A percentile compares a stretch with the other conserved stretches of the same genome.
Evolutionary conservation across 768 basidiomycete genomes (phyloP).

Genomic region (Trametes elegans): DNA sequence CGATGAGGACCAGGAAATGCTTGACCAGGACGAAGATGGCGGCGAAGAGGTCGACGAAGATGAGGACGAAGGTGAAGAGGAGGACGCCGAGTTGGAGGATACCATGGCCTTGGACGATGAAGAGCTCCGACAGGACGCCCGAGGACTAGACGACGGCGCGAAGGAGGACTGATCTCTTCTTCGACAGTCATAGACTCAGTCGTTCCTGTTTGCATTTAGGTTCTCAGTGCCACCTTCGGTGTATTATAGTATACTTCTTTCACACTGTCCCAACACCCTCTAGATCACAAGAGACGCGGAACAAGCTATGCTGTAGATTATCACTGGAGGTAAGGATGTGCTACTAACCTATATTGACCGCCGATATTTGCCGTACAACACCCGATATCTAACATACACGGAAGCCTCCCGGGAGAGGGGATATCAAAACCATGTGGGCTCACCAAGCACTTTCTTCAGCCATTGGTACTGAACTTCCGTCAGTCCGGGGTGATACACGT

Average conservation of each 20-base stretch:
- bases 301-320: too few species aligned
- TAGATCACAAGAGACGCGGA: too few species aligned
- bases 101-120: constrained; percentile 44
- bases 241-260: too few species aligned
- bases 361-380: too few species aligned
- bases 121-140: constrained; percentile 39
- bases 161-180: not conserved
- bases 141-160: constrained; percentile 34
- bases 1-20: constrained; percentile 36
- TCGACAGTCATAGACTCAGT: too few species aligned
- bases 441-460: not conserved
- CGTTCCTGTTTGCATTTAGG: too few species aligned
- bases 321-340: too few species aligned
- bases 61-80: constrained; percentile 29
- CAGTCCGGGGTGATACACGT: not conserved
- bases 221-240: too few species aligned
- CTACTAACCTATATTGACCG: too few species aligned
- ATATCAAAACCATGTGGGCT: not conserved
- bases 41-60: constrained; percentile 38
- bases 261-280: too few species aligned
- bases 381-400: too few species aligned
- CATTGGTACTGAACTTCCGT: not conserved
- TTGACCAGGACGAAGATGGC: constrained; percentile 31
- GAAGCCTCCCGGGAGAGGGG: not conserved
- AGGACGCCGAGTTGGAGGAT: constrained; percentile 42